Evolutionary conservation across 768 basidiomycete species (phyloP), one percentile per base, ranked within the genome.

Genomic region (Pleurotus giganteus): DNA sequence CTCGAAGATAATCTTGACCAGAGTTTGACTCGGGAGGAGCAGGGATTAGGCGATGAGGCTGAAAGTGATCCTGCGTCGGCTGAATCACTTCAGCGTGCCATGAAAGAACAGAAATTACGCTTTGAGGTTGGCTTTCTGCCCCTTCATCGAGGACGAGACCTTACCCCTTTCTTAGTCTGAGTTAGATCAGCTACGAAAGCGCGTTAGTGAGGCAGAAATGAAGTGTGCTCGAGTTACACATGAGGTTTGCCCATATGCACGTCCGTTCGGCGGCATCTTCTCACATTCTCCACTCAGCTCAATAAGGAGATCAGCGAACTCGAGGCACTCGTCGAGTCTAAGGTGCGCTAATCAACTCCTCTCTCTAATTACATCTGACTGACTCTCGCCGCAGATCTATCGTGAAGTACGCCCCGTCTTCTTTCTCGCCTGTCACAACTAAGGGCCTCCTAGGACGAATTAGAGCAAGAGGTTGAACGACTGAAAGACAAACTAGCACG

Each of bases 241-340:
- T 61, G 86, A 88, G 63, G 89, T 87, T 66, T 39, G 83, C 72
- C 9, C n/a, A 21, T 3, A 53, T 21, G 15, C 1, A n/a, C 6
- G 50, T 47, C 31, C 32, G 27, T 49, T 17, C 15, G 34, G 27
- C 54, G 15, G 34, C n/a, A 27, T 19, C 44, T 19, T 37, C 28
- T 26, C 23, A 27, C 9, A 42, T 23, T 41, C 28, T 59, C 42
- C n/a, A 52, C 44, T 41, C 58, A 95, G 91, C 80, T 94, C 57
- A 88, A 91, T 70, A 90, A 93, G 63, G 94, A 98, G 72, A 89
- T 98, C 47, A 84, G 86, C 52, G 94, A 98, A 66, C 79, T 98
- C 17, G 96, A 98, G 69, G 81, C 87, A 34, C 76, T 99, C 37
- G 86, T 98, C n/a, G 96, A 99, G 67, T 82, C 91, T 52, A 98